Evolutionary conservation across 192 early-diverging fungal species (phyloP).

Genomic region (Gonapodya sp.): DNA sequence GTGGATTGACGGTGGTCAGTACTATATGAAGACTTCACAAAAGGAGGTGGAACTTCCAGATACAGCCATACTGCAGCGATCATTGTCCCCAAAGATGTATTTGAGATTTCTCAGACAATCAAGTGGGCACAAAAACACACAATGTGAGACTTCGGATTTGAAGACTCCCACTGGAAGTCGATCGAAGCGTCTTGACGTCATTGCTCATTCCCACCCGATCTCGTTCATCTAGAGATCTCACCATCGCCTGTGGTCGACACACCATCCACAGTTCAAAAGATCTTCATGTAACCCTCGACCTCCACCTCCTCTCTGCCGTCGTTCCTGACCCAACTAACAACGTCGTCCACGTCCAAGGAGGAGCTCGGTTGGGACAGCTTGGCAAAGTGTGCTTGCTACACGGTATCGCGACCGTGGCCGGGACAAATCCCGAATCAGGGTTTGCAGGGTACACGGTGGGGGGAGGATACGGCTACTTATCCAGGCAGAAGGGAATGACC

Average conservation of each 20-base stretch:
- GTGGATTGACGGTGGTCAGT: no score
- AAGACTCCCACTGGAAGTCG: no score
- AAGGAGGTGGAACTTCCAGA: not conserved
- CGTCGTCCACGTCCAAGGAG: constrained; percentile 17
- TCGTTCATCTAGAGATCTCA: not conserved
- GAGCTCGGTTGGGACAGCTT: constrained; percentile 19
- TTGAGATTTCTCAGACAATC: not conserved
- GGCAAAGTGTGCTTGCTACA: constrained; percentile 2
- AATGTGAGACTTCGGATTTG: not conserved
- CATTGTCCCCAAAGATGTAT: not conserved
- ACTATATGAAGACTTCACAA: no score
- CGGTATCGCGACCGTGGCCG: constrained; percentile 15
- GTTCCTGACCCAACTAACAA: not conserved
- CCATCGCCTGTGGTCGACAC: constrained; percentile 7
- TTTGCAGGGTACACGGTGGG: constrained; percentile 17
- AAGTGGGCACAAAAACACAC: not conserved
- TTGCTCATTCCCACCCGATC: not conserved
- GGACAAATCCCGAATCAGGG: constrained; percentile 17
- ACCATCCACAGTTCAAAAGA: constrained; percentile 2
- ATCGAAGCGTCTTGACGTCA: no score
- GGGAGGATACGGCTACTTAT: constrained; percentile 20
- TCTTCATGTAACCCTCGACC: constrained; percentile 15
- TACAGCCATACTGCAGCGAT: not conserved
- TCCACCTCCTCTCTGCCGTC: constrained; percentile 14
- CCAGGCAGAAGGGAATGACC: constrained; percentile 17